phyloP scores from a whole-genome alignment of 805 yeast species.

The Ogataea methylovora region DNA sequence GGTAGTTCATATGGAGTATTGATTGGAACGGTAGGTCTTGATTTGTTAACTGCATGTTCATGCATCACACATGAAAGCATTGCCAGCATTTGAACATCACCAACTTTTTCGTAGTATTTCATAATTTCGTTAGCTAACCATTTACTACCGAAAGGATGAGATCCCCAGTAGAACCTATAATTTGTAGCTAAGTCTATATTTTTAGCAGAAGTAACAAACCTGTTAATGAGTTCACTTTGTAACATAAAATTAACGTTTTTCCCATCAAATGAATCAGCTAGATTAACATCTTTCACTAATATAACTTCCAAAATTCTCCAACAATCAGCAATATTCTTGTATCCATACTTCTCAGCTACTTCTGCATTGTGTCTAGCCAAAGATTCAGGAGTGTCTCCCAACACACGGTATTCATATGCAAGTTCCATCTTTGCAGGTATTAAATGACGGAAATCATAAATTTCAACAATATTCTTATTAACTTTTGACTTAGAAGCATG shows the following conservation, averaged over 20 bases:
- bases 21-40: slow-evolving; percentile 30
- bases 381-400: slow-evolving; percentile 56
- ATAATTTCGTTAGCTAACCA: slow-evolving; percentile 61
- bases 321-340: slow-evolving; percentile 56
- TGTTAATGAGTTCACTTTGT: slow-evolving; percentile 9
- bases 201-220: slow-evolving; percentile 9
- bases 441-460: slow-evolving; percentile 58
- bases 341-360: slow-evolving; percentile 60
- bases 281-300: slow-evolving; percentile 32
- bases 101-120: slow-evolving; percentile 50
- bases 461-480: slow-evolving; percentile 48
- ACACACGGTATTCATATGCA: slow-evolving; percentile 57
- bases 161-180: slow-evolving; percentile 59
- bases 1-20: slow-evolving; percentile 34
- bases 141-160: slow-evolving; percentile 66
- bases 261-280: slow-evolving; percentile 10
- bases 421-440: slow-evolving; percentile 70
- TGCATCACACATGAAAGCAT: slow-evolving; percentile 71
- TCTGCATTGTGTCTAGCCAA: slow-evolving; percentile 63
- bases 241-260: slow-evolving; percentile 4
- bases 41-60: slow-evolving; percentile 29
- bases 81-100: slow-evolving; percentile 84
- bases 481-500: slow-evolving; percentile 14
- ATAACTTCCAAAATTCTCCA: slow-evolving; percentile 60
- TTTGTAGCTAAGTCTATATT: slow-evolving; percentile 8